Evolutionary conservation across 352 stramenopile species (phyloP).

Genomic region (Globisporangium camurandrum): DNA sequence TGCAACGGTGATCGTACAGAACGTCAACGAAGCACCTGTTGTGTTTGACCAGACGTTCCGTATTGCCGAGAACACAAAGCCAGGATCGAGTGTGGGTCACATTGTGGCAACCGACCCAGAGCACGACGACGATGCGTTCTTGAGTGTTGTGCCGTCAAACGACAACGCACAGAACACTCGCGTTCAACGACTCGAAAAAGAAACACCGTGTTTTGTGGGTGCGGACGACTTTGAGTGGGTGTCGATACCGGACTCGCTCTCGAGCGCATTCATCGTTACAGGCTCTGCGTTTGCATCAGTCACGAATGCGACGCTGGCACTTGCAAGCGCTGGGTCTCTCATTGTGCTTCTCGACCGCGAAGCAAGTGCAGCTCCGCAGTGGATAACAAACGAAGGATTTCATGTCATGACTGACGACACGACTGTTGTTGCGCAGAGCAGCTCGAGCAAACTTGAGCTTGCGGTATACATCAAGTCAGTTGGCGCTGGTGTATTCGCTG

Average conservation of each 20-base stretch:
- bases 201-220: not conserved
- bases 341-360: slow-evolving; percentile 8
- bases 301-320: not conserved
- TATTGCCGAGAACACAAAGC: slow-evolving; percentile 24
- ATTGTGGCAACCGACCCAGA: slow-evolving; percentile 2
- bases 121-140: slow-evolving; percentile 3
- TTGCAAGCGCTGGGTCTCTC: slow-evolving; percentile 1
- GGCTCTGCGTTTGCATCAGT: not conserved
- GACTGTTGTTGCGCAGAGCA: slow-evolving; percentile 19
- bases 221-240: slow-evolving; percentile 10
- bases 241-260: slow-evolving; percentile 1
- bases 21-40: slow-evolving; percentile 42
- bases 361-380: not conserved
- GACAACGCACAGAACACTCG: not conserved
- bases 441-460: slow-evolving; percentile 18
- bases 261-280: slow-evolving; percentile 3
- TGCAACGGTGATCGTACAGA: slow-evolving; percentile 23
- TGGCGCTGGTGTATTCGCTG: not conserved
- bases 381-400: slow-evolving; percentile 3
- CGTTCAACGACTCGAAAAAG: slow-evolving; percentile 1
- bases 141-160: not conserved
- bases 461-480: slow-evolving; percentile 13
- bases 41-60: slow-evolving; percentile 19
- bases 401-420: not conserved
- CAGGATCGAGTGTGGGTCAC: not conserved